These are phyloP conservation scores for Citrus sp. DNA, from an alignment of 345 rosid species.

Conservation along the genomic window DNA sequence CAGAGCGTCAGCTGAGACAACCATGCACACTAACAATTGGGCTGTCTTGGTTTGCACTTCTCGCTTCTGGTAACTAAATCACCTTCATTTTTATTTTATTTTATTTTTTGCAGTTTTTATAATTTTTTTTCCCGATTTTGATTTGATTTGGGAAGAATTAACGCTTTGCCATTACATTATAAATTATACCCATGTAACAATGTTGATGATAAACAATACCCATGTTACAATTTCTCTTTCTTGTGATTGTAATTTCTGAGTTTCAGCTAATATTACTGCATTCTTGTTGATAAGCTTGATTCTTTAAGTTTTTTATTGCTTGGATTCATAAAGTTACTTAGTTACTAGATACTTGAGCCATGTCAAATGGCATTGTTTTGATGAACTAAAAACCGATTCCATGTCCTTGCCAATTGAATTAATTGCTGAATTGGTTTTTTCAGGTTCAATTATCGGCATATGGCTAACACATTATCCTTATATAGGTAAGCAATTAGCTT, in stretches of 20 bases:
- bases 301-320: neutral
- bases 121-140: neutral
- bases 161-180: neutral
- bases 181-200: neutral
- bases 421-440: slow-evolving; percentile 9
- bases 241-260: neutral
- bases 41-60: slow-evolving; percentile 98
- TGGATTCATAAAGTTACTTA: neutral
- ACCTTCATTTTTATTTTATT: neutral
- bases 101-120: neutral
- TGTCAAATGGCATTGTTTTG: neutral
- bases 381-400: neutral
- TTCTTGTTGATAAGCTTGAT: neutral
- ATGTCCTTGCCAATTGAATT: slow-evolving; percentile 6
- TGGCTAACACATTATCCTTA: slow-evolving; percentile 94
- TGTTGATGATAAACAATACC: slow-evolving; percentile 1
- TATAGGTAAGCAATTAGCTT: slow-evolving; percentile 56
- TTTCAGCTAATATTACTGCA: neutral
- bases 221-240: neutral
- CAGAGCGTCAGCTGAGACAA: slow-evolving; percentile 52
- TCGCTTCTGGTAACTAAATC: slow-evolving; percentile 72
- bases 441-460: slow-evolving; percentile 98
- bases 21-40: slow-evolving; percentile 96
- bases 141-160: neutral
- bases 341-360: neutral